Conservation (phyloP, 441 rosid genomes). For the Pelargonium myrrhifolium region DNA sequence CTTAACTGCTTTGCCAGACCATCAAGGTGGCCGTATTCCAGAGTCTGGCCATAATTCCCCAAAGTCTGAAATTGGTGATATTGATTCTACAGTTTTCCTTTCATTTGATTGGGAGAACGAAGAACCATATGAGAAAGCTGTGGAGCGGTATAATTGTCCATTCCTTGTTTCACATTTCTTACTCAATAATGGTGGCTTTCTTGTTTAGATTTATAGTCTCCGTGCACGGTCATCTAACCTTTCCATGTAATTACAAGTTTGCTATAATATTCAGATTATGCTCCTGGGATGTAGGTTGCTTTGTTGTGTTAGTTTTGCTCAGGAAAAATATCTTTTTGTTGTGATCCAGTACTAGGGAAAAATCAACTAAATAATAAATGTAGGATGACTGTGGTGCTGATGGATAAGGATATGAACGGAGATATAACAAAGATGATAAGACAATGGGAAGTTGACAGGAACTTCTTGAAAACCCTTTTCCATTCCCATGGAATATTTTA, state of each 20-base stretch:
- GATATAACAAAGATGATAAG: not conserved
- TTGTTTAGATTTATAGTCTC: slow-evolving; percentile 7
- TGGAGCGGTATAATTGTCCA: slow-evolving; percentile 49
- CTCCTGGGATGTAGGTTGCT: not conserved
- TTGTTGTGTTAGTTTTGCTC: not conserved
- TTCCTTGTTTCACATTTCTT: slow-evolving; percentile 12
- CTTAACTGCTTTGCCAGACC: slow-evolving; percentile 37
- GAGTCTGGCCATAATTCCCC: slow-evolving; percentile 32
- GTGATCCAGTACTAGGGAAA: not conserved
- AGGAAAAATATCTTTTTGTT: not conserved
- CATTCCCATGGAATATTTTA: no score
- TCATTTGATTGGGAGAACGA: slow-evolving; percentile 95
- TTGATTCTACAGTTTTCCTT: slow-evolving; percentile 64
- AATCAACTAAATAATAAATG: not conserved
- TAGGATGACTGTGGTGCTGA: slow-evolving; percentile 1
- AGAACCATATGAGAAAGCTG: slow-evolving; percentile 86
- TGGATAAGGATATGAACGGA: slow-evolving; percentile 1
- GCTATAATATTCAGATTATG: not conserved
- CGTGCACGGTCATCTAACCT: not conserved
- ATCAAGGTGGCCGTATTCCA: slow-evolving; percentile 37
- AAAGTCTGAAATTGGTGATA: slow-evolving; percentile 40
- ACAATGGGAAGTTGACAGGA: not conserved
- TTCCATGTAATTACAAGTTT: slow-evolving; percentile 1
- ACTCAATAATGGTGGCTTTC: slow-evolving; percentile 5
- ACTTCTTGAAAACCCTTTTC: not conserved